A percentile compares a stretch with the other conserved stretches of the same genome.
phyloP scores from a whole-genome alignment of 108 stramenopile species.

The Cyclotella baltica region DNA sequence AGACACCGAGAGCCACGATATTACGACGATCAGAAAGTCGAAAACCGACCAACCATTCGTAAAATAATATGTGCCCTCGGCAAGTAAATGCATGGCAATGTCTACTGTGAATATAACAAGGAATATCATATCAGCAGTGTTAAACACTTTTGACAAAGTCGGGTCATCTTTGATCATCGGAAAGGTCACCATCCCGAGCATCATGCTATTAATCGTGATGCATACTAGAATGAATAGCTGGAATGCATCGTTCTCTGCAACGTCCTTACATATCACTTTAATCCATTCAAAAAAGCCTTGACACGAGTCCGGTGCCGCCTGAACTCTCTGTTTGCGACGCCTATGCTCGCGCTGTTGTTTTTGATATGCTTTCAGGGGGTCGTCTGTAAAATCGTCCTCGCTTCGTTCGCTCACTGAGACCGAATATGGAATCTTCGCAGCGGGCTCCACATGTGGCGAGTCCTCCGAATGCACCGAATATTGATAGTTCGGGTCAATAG shows the following conservation, averaged over 20 bases:
- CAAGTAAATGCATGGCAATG: conserved; percentile 59
- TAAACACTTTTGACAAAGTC: conserved; percentile 44
- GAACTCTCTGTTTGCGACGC: not conserved
- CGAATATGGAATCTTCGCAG: too few relatives aligned
- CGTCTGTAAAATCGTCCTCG: not conserved
- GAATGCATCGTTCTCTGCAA: conserved; percentile 61
- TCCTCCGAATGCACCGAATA: not conserved
- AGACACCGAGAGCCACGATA: conserved; percentile 37
- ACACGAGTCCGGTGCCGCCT: not conserved
- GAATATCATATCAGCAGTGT: conserved; percentile 57
- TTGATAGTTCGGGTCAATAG: too few relatives aligned
- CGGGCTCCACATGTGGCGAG: not conserved
- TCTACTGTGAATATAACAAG: conserved; percentile 77
- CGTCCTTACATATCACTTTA: conserved; percentile 21
- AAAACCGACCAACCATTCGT: conserved; percentile 64
- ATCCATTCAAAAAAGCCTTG: not conserved
- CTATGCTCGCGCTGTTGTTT: not conserved
- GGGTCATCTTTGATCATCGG: conserved; percentile 55
- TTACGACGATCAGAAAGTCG: conserved; percentile 50
- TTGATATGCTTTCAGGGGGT: not conserved
- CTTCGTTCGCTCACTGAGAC: not conserved
- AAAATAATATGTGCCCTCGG: conserved; percentile 58
- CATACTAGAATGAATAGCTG: conserved; percentile 62
- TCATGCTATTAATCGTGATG: conserved; percentile 68
- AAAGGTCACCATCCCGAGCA: conserved; percentile 79